Percentiles rank a stretch among this genome's conserved stretches.
These are phyloP conservation scores for Myriosclerotinia duriaeana DNA, from an alignment of 2,329 filamentous ascomycete genomes.

Conservation along the genomic window DNA sequence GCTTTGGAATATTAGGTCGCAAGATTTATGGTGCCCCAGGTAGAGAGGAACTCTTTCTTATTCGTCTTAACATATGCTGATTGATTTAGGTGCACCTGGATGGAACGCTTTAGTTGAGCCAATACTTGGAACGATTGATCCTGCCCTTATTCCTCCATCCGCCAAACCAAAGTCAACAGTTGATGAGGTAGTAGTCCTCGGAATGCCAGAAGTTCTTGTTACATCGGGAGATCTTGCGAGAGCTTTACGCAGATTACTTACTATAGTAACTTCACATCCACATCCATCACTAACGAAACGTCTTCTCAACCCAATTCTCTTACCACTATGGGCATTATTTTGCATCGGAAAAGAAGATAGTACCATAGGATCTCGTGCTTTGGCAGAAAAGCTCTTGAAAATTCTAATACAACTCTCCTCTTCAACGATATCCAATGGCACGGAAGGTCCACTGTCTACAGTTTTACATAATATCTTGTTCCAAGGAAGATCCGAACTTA, in stretches of 20 bases:
- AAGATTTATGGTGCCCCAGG: slow-evolving; percentile 64
- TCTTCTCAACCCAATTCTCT: slow-evolving; percentile 56
- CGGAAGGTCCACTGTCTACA: slow-evolving; percentile 46
- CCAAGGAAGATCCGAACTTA: slow-evolving; percentile 46
- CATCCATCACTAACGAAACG: slow-evolving; percentile 65
- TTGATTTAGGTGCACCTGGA: slow-evolving; percentile 51
- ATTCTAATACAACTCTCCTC: slow-evolving; percentile 59
- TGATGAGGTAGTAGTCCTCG: slow-evolving; percentile 30
- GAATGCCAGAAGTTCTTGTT: slow-evolving; percentile 40
- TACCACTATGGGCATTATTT: slow-evolving; percentile 58
- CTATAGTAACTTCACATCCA: slow-evolving; percentile 61
- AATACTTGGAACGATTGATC: slow-evolving; percentile 54
- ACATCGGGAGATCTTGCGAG: slow-evolving; percentile 48
- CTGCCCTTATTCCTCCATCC: slow-evolving; percentile 30
- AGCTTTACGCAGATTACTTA: slow-evolving; percentile 55
- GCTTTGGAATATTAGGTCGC: slow-evolving; percentile 65
- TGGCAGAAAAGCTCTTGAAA: slow-evolving; percentile 47
- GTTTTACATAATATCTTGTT: slow-evolving; percentile 58
- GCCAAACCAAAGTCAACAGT: background rate
- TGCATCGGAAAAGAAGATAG: slow-evolving; percentile 45
- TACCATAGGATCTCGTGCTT: background rate
- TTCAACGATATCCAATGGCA: slow-evolving; percentile 39
- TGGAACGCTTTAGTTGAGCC: slow-evolving; percentile 63
- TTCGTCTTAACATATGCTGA: slow-evolving; percentile 24
- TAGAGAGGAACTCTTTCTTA: slow-evolving; percentile 34